These are phyloP conservation scores for Colletotrichum endophyticum DNA, from an alignment of 2,329 filamentous ascomycete species.

Conservation along the genomic window DNA sequence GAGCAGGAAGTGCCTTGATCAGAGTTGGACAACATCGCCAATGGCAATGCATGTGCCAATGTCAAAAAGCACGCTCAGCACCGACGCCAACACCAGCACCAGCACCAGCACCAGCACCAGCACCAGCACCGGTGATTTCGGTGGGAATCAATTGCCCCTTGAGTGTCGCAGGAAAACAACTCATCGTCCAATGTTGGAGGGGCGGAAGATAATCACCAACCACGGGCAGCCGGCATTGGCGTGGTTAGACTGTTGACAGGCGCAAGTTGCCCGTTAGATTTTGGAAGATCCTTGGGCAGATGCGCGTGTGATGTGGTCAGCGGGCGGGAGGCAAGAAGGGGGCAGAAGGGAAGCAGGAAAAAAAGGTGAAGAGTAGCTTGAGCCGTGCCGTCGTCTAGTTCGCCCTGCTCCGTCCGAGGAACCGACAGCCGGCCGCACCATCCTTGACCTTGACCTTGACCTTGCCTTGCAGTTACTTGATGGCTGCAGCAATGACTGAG, in stretches of 20 bases:
- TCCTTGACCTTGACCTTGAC: not conserved
- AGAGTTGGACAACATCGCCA: not conserved
- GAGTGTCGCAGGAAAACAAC: not conserved
- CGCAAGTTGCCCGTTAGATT: not conserved
- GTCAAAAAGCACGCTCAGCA: not conserved
- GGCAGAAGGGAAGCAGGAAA: not conserved
- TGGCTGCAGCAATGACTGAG: not conserved
- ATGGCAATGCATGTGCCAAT: not conserved
- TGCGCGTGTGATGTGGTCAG: conserved; percentile 14
- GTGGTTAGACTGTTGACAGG: not conserved
- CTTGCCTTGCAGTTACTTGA: not conserved
- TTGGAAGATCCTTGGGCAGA: not conserved
- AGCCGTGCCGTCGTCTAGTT: not conserved
- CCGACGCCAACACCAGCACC: not conserved
- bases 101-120: not conserved
- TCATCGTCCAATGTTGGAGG: conserved; percentile 7
- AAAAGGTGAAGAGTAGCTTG: not conserved
- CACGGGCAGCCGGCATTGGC: not conserved
- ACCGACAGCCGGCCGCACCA: conserved; percentile 5
- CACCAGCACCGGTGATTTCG: not conserved
- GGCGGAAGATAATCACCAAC: not conserved
- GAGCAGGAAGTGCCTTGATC: not conserved
- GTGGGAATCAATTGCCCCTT: not conserved
- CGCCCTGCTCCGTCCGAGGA: conserved; percentile 8
- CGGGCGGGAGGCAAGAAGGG: not conserved